Evolutionary conservation across 2,329 filamentous ascomycete species (phyloP), one percentile per base, ranked within the genome.

Genomic region (Alternaria triticimaculans): DNA sequence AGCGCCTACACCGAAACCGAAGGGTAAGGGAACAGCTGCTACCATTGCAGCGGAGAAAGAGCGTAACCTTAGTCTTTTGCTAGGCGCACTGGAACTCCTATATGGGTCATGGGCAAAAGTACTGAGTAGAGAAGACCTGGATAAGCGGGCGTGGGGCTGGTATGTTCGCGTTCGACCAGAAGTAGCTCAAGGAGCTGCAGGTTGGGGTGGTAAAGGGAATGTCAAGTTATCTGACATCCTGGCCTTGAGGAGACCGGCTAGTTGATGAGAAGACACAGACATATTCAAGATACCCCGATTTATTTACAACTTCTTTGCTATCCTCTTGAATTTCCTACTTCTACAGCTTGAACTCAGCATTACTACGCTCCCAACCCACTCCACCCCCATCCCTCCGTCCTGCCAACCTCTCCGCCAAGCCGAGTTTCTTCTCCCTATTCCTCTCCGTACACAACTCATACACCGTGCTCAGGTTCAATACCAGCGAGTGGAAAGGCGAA

Each of bases 361-460:
- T 92, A 3, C 84, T 85, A 78, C 89, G 89, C 77, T 94, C 92
- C 87, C 91, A 90, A 6, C 90, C 91, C 2, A 83, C 75, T 2
- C 65, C 82, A 1, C 85, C 78, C 2, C 80, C 85, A 15, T 87
- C 84, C 45, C 86, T 85, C 71, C 87, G 84, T 2, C 79, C 82
- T 1, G 92, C 90, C 18, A 96, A 85, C 55, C 85, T 87, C 72
- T 93, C 91, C 2, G 91, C 89, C 18, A 98, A 83, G 25, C 82
- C 84, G 28, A 87, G 80, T 84, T 98, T 98, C 71, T 91, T 80
- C 12, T 86, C 86, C 53, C 87, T 84, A 45, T 92, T 88, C 65
- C 87, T 87, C 72, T 98, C 94, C 0, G 92, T 94, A 76, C 92
- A 96, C 8, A 98, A 85, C 80, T 98, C 96, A 77, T 97, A 98